Base-by-base conservation (phyloP, 768 basidiomycete species). In the Russula emetica region DNA sequence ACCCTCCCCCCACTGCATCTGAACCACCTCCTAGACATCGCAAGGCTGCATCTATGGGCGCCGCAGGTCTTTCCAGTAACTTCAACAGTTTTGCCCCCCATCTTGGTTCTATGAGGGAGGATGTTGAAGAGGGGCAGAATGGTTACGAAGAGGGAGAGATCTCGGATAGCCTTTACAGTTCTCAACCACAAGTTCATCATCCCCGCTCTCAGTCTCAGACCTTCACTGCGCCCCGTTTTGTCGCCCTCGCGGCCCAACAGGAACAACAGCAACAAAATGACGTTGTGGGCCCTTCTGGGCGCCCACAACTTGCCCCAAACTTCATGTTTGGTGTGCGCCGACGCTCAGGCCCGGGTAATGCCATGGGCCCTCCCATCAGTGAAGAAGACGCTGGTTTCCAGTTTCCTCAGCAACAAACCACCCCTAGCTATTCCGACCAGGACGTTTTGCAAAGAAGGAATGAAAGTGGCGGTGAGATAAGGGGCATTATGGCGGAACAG, bases 401-500 rank as follows among this genome's bases (percentile, higher is more conserved):
- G 70, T 92, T 93, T 71, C 90, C 90, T 49, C 90, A 89, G 72
- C 86, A 86, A 70, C 80, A 82, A 59, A 22, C 61, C 2, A 63
- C 53, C 32, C 62, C 60, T 10, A 60, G 58, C 26, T 69, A 66
- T 54, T 69, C 69, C 24, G 69, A 66, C 34, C 69, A 69, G 34
- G 65, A 61, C 8, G 76, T 80, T 66, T 72, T 72, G 64, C 83
- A 84, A 68, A 78, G 86, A 66, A 84, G 86, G 73, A 73, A 78
- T 38, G 86, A 89, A 54, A 82, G 80, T 60, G 73, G 75, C 28
- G 87, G 85, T 57, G 93, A 96, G 72, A 85, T 94, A 61, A 84
- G 83, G 38, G 90, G 90, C 28, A 89, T 95, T 61, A 94, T 98
- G 92, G 93, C 93, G 7, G 94, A 98, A 75, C 96, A 98, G 83